Percentiles rank a stretch among this genome's conserved stretches.
Conservation (phyloP, 441 rosid genomes). For the Cnidoscolus chayamansa region DNA sequence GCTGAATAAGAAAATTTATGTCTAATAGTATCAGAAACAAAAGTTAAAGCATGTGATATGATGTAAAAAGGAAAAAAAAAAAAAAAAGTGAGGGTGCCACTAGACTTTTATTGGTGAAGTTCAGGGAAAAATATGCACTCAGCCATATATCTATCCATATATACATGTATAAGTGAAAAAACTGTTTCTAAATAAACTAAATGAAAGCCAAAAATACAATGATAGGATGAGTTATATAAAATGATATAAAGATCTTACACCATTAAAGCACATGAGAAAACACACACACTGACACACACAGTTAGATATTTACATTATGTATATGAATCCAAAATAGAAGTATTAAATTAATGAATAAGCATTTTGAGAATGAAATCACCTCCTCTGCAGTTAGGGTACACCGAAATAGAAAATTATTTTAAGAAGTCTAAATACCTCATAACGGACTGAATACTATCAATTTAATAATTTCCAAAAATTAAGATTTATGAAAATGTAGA, state of each 20-base stretch:
- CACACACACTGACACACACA: neutral
- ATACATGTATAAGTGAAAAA: constrained; percentile 13
- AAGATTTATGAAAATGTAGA: neutral
- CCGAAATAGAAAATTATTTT: neutral
- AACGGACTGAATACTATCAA: neutral
- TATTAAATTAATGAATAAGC: neutral
- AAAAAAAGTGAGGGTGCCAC: too few species aligned
- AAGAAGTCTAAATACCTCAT: constrained; percentile 1
- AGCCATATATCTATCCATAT: neutral
- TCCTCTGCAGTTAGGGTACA: neutral
- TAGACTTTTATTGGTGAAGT: too few species aligned
- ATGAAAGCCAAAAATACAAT: neutral
- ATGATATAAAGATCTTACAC: neutral
- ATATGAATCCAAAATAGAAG: neutral
- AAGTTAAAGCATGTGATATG: too few species aligned
- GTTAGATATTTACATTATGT: too few species aligned
- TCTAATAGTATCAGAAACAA: too few species aligned
- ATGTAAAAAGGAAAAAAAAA: too few species aligned
- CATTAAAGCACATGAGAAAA: neutral
- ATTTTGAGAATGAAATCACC: neutral
- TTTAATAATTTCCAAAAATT: constrained; percentile 7
- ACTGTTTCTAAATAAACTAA: neutral
- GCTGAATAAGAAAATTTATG: too few species aligned
- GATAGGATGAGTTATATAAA: neutral
- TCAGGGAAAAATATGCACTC: too few species aligned